phyloP scores from a whole-genome alignment of 805 yeast species.

The Candida ipomoeae region DNA sequence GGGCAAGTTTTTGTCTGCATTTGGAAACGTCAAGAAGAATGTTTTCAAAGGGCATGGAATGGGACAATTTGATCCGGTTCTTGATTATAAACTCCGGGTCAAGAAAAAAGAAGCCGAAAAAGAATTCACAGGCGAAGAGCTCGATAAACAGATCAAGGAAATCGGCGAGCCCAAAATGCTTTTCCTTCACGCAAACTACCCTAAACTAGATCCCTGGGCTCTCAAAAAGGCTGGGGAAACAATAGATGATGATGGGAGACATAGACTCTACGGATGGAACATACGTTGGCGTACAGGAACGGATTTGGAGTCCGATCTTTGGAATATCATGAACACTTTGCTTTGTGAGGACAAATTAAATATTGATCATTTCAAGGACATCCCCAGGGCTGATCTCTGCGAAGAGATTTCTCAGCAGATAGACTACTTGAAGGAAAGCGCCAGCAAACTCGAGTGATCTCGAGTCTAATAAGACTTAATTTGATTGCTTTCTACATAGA shows the following conservation, averaged over 20 bases:
- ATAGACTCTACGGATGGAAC: slow-evolving; percentile 57
- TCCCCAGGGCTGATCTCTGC: slow-evolving; percentile 43
- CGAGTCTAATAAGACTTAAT: background rate
- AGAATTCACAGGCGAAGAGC: slow-evolving; percentile 7
- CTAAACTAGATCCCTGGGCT: slow-evolving; percentile 61
- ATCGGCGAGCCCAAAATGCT: slow-evolving; percentile 24
- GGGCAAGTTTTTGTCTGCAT: slow-evolving; percentile 46
- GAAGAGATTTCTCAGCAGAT: slow-evolving; percentile 47
- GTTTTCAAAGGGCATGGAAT: slow-evolving; percentile 66
- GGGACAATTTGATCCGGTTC: slow-evolving; percentile 71
- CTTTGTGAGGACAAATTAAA: slow-evolving; percentile 49
- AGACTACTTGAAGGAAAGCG: slow-evolving; percentile 30
- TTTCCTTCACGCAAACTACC: slow-evolving; percentile 65
- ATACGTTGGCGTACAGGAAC: slow-evolving; percentile 48
- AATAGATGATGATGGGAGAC: slow-evolving; percentile 41
- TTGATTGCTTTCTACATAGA: background rate
- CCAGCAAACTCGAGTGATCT: slow-evolving; percentile 28
- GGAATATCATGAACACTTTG: slow-evolving; percentile 53
- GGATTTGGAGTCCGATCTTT: slow-evolving; percentile 56
- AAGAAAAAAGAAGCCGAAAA: slow-evolving; percentile 8
- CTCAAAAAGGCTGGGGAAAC: slow-evolving; percentile 42
- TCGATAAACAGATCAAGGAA: slow-evolving; percentile 4
- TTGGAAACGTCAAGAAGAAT: slow-evolving; percentile 41
- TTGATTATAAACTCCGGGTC: slow-evolving; percentile 40
- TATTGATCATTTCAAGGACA: slow-evolving; percentile 41